Evolutionary conservation across 1,284 basidiomycete species (phyloP), one percentile per base, ranked within the genome.

Genomic region (Singerocomus inundabilis): DNA sequence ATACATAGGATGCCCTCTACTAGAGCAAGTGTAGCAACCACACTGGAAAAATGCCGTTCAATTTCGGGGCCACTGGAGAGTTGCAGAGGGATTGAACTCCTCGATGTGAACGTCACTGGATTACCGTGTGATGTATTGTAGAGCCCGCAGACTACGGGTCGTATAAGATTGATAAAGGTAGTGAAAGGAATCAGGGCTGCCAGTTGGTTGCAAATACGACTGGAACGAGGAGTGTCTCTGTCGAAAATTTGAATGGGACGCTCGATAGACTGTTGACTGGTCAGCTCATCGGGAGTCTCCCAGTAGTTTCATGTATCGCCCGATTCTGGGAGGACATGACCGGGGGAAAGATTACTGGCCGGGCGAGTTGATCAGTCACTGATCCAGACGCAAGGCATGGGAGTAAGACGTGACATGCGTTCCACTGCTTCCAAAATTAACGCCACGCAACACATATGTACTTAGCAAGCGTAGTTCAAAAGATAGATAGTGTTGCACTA

Each of bases 101-200:
- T 39, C 26, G 48, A 25, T 15, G 56, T 51, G 6, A 62, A 38
- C 6, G 25, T 16, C 9, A 26, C 16, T 8, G 37, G 33, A 18
- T 53, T 51, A 13, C 62, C 54, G n/a, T 60, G 55, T 1, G 48
- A 37, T 0, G 24, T 33, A 16, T 59, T 61, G 55, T 62, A 72
- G 25, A 62, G 9, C 9, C 54, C 58, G 54, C 70, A 72, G 16
- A 62, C 41, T 12, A 58, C 28, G 29, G 52, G 55, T 18, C 67
- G 58, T 4, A 66, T 21, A 26, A 70, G 48, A 28, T 63, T 61
- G 10, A 70, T 34, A 12, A 60, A 44, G 2, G 70, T 72, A 0
- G 70, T 70, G 4, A 52, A 11, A 7, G 57, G 51, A 21, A 70
- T 55, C 2, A 31, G 33, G 5, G n/a, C 32, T 2, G 64, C 67